A percentile compares a stretch with the other conserved stretches of the same genome.
Conservation (phyloP, 768 basidiomycete genomes). For the Podaxis sp. region DNA sequence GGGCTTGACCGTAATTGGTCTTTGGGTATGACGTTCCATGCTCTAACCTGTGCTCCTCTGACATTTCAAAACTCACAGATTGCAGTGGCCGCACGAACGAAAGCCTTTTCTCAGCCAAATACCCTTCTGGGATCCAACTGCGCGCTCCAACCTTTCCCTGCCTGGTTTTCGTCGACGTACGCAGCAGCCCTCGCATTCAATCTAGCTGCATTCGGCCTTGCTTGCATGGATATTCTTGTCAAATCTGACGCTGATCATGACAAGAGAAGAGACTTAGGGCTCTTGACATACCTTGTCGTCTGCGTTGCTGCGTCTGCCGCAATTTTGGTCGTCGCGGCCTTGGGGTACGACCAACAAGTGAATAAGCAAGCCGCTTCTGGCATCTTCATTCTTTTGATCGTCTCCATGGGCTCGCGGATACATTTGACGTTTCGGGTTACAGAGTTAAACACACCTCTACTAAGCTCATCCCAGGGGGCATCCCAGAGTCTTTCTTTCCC, state of each 20-base stretch:
- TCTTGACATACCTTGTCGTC: slow-evolving; percentile 10
- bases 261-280: neutral
- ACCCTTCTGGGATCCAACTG: slow-evolving; percentile 33
- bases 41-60: neutral
- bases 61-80: slow-evolving; percentile 20
- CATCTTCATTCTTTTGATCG: slow-evolving; percentile 28
- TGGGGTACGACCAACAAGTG: slow-evolving; percentile 24
- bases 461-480: neutral
- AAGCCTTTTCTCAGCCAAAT: slow-evolving; percentile 21
- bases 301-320: slow-evolving; percentile 26
- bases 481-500: neutral
- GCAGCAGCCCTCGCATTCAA: slow-evolving; percentile 17
- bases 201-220: neutral
- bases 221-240: neutral
- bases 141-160: slow-evolving; percentile 26
- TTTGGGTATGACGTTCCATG: slow-evolving; percentile 26
- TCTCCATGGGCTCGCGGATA: slow-evolving; percentile 31
- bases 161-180: slow-evolving; percentile 33
- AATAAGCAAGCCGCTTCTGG: slow-evolving; percentile 27
- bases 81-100: slow-evolving; percentile 29
- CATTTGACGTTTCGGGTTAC: slow-evolving; percentile 18
- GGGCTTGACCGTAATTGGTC: slow-evolving; percentile 21
- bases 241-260: neutral
- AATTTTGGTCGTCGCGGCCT: slow-evolving; percentile 25
- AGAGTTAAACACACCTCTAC: neutral